Evolutionary conservation across 352 stramenopile genomes (phyloP).

Genomic region (Phytophthora pseudosyringae): DNA sequence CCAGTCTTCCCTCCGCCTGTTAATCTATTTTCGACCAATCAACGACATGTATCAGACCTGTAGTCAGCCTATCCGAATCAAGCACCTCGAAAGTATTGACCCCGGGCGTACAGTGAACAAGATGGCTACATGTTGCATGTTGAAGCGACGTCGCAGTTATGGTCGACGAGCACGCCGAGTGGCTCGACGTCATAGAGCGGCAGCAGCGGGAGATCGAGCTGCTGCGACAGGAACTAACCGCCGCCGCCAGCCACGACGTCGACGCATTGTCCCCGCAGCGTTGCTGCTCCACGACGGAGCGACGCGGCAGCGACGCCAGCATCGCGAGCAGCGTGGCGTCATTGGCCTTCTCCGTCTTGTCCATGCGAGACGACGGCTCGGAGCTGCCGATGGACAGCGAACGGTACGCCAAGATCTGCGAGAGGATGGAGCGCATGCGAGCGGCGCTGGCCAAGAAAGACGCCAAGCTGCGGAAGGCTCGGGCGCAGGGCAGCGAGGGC

Average conservation of each 20-base stretch:
- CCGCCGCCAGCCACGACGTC: not conserved
- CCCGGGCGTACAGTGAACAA: not conserved
- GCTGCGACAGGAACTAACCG: conserved; percentile 29
- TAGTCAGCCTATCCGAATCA: conserved; percentile 1
- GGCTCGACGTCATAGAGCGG: conserved; percentile 48
- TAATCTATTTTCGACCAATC: conserved; percentile 15
- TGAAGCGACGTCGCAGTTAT: conserved; percentile 9
- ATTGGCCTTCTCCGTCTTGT: conserved; percentile 36
- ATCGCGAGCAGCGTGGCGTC: conserved; percentile 33
- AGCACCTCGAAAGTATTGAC: too few relatives aligned
- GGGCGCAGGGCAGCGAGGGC: conserved; percentile 32
- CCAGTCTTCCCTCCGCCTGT: conserved; percentile 19
- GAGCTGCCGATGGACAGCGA: conserved; percentile 42
- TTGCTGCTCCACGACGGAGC: not conserved
- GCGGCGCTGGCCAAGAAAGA: conserved; percentile 39
- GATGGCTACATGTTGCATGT: conserved; percentile 6
- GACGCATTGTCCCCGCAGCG: not conserved
- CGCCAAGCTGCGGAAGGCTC: conserved; percentile 41
- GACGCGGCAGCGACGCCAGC: conserved; percentile 22
- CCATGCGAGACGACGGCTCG: conserved; percentile 16
- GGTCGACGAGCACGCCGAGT: conserved; percentile 32
- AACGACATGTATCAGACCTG: not conserved
- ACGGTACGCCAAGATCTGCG: conserved; percentile 52
- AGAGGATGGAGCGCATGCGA: conserved; percentile 47
- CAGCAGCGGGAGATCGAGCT: conserved; percentile 60